Conservation (phyloP, 208 protist genomes). For the Leptomonas pyrrhocoris region DNA sequence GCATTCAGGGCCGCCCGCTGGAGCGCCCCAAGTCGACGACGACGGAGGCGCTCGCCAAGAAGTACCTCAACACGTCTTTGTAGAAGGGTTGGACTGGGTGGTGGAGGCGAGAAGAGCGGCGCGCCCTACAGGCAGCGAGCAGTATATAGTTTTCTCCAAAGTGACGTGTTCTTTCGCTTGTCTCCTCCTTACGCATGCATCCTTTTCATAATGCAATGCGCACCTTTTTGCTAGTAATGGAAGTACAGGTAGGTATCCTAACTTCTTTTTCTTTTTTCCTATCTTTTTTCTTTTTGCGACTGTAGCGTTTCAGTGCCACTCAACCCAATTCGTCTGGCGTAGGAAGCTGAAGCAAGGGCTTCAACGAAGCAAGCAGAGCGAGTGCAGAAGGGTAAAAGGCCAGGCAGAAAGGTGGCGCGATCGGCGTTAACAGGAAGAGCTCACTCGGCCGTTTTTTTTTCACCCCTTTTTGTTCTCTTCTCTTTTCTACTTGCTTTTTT, state of each 20-base stretch:
- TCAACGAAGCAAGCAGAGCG: background rate
- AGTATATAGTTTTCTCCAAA: background rate
- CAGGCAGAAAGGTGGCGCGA: background rate
- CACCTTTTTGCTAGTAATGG: no score
- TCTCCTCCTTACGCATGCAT: no score
- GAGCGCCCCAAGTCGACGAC: background rate
- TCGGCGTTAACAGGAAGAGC: no score
- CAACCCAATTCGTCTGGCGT: background rate
- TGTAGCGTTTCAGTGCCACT: background rate
- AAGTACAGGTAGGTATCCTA: no score
- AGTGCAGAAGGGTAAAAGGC: background rate
- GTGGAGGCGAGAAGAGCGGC: no score
- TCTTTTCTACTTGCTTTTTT: conserved; percentile 7
- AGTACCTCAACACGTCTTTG: conserved; percentile 25
- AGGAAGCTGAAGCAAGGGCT: no score
- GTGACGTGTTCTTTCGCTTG: background rate
- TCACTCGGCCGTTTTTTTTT: conserved; percentile 11
- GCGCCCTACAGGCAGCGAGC: background rate
- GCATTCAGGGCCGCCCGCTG: conserved; percentile 69
- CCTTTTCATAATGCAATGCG: background rate
- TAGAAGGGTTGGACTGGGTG: no score
- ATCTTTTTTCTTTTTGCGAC: no score
- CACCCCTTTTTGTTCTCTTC: background rate
- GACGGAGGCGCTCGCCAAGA: background rate
- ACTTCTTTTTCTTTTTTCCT: no score